A percentile compares a stretch with the other conserved stretches of the same genome.
These are phyloP conservation scores for Cytospora piceicola DNA, from an alignment of 2,329 filamentous ascomycete genomes.

Conservation along the genomic window DNA sequence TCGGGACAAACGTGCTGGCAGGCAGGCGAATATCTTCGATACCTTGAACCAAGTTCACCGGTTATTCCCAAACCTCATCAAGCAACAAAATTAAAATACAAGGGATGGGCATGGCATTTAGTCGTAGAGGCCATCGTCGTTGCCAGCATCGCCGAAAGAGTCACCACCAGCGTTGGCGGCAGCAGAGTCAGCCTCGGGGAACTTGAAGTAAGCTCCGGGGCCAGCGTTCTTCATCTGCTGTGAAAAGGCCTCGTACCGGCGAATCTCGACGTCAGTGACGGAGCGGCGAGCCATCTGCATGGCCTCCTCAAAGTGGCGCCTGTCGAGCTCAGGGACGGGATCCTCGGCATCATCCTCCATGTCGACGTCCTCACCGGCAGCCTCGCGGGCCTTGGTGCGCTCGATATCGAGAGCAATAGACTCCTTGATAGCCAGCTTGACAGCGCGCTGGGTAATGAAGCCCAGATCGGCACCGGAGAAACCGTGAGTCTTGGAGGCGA, in stretches of 20 bases:
- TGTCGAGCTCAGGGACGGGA: slow-evolving; percentile 93
- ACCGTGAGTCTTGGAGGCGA: slow-evolving; percentile 95
- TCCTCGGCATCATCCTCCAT: slow-evolving; percentile 86
- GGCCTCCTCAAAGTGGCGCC: slow-evolving; percentile 96
- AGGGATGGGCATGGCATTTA: slow-evolving; percentile 53
- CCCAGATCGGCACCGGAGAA: slow-evolving; percentile 99
- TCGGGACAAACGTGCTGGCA: slow-evolving; percentile 5
- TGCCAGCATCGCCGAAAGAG: slow-evolving; percentile 82
- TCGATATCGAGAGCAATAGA: slow-evolving; percentile 88
- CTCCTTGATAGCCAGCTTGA: slow-evolving; percentile 99
- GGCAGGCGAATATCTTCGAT: slow-evolving; percentile 3
- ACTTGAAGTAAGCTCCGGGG: slow-evolving; percentile 97
- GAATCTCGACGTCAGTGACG: slow-evolving; percentile 95
- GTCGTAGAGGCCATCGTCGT: slow-evolving; percentile 97
- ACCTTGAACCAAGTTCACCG: slow-evolving; percentile 4
- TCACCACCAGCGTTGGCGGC: slow-evolving; percentile 64
- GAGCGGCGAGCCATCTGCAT: slow-evolving; percentile 95
- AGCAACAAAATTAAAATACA: slow-evolving; percentile 53
- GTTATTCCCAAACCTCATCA: slow-evolving; percentile 1
- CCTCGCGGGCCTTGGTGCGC: slow-evolving; percentile 86
- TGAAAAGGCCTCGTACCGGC: slow-evolving; percentile 96
- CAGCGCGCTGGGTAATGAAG: slow-evolving; percentile 97
- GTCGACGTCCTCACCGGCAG: slow-evolving; percentile 75
- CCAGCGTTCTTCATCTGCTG: slow-evolving; percentile 99
- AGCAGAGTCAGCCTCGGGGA: slow-evolving; percentile 74